phyloP scores from a whole-genome alignment of 257 asterid genomes.

The Scutellaria galericulata region DNA sequence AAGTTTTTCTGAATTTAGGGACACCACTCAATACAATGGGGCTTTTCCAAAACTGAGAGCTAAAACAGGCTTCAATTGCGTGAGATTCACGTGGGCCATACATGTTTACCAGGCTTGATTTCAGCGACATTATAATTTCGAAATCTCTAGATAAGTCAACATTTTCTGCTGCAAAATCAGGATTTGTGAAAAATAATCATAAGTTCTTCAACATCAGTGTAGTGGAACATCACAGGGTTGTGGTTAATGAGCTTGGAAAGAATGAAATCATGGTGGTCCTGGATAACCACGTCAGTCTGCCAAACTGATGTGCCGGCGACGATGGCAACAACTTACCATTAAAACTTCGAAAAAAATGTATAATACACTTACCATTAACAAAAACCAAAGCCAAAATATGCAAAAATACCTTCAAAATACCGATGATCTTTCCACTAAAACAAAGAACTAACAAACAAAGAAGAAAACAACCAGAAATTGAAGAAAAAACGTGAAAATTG shows the following conservation, averaged over 20 bases:
- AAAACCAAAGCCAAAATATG: no score
- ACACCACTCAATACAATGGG: no score
- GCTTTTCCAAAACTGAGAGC: slow-evolving; percentile 17
- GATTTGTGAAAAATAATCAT: slow-evolving; percentile 55
- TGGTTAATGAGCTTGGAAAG: slow-evolving; percentile 55
- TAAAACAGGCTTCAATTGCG: slow-evolving; percentile 67
- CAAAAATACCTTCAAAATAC: no score
- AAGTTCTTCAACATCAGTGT: slow-evolving; percentile 43
- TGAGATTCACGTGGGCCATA: slow-evolving; percentile 72
- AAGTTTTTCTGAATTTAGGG: no score
- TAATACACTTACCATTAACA: no score
- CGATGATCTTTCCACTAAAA: no score
- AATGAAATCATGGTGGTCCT: slow-evolving; percentile 62
- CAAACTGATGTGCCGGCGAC: slow-evolving; percentile 53
- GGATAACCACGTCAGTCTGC: slow-evolving; percentile 73
- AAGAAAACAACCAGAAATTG: no score
- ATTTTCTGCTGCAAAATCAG: slow-evolving; percentile 49
- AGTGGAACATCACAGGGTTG: slow-evolving; percentile 54
- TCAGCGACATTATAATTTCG: slow-evolving; percentile 45
- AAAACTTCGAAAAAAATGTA: no score
- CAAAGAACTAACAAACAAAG: no score
- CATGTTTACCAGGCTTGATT: slow-evolving; percentile 62
- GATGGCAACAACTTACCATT: no score
- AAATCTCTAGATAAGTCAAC: slow-evolving; percentile 45
- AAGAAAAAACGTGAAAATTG: no score